A percentile compares a stretch with the other conserved stretches of the same genome.
phyloP scores from a whole-genome alignment of 345 rosid species.

The Acer negundo region DNA sequence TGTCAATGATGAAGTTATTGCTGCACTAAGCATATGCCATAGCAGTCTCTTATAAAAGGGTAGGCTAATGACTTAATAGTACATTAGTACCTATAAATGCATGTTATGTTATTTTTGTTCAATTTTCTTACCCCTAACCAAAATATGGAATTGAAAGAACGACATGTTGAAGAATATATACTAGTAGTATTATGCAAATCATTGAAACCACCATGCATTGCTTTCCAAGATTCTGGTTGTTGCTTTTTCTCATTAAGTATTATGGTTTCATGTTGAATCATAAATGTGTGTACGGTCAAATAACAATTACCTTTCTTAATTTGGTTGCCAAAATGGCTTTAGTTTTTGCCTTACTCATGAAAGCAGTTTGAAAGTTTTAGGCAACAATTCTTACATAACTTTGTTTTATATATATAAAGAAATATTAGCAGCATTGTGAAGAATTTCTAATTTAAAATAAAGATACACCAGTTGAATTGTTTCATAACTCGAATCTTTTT shows the following conservation, averaged over 20 bases:
- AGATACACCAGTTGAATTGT: background rate
- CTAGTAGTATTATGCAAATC: background rate
- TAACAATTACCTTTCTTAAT: background rate
- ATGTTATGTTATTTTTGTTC: background rate
- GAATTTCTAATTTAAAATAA: background rate
- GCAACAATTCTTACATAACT: background rate
- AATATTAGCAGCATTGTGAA: background rate
- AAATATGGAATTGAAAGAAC: background rate
- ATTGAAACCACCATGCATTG: background rate
- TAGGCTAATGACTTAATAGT: background rate
- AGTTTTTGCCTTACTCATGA: background rate
- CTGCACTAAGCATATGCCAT: background rate
- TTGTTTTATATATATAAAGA: background rate
- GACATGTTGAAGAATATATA: background rate
- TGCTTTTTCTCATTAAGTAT: background rate
- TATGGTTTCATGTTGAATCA: background rate
- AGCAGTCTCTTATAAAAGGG: too few relatives aligned
- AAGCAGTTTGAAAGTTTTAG: background rate
- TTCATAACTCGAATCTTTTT: constrained; percentile 7
- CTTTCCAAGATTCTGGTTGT: background rate
- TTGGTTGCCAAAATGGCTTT: background rate
- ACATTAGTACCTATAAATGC: background rate
- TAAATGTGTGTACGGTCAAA: background rate
- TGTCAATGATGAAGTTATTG: background rate
- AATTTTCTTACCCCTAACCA: background rate